phyloP scores from a whole-genome alignment of 176 grass and related monocot species.

The Lolium rigidum region DNA sequence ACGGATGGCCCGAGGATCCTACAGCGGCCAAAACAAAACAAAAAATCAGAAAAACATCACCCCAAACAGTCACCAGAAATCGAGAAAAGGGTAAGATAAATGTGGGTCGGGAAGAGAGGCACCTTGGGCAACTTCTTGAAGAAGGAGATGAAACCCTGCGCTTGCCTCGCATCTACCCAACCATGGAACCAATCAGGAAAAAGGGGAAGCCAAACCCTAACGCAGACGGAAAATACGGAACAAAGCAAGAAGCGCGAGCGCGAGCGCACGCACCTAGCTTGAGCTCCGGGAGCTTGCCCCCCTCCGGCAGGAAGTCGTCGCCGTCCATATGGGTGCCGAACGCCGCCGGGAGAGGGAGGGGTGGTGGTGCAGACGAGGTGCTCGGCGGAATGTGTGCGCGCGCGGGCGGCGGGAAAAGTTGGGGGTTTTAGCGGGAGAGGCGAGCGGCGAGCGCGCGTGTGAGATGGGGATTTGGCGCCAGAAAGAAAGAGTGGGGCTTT shows the following conservation, averaged over 20 bases:
- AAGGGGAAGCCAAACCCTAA: constrained; percentile 6
- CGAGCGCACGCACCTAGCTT: constrained; percentile 54
- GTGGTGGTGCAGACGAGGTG: neutral
- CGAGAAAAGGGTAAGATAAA: neutral
- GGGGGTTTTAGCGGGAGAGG: constrained; percentile 4
- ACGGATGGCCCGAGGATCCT: constrained; percentile 81
- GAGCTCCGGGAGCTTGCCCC: constrained; percentile 71
- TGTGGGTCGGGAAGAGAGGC: constrained; percentile 4
- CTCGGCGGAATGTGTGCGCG: constrained; percentile 40
- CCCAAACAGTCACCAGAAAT: neutral
- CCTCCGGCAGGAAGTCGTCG: constrained; percentile 45
- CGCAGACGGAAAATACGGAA: neutral
- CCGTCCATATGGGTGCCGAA: constrained; percentile 23
- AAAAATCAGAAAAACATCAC: neutral
- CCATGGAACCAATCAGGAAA: constrained; percentile 4
- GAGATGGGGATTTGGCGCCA: constrained; percentile 11
- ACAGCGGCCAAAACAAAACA: constrained; percentile 1
- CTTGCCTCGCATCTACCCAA: constrained; percentile 78
- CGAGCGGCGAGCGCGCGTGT: constrained; percentile 7
- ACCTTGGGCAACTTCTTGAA: constrained; percentile 83
- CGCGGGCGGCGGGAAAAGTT: constrained; percentile 27
- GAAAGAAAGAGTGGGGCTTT: neutral
- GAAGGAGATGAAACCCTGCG: constrained; percentile 96
- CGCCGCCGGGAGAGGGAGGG: neutral
- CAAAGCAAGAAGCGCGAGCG: constrained; percentile 1